Evolutionary conservation across 805 yeast species (phyloP).

Genomic region (Diddensiella caesifluorescens): DNA sequence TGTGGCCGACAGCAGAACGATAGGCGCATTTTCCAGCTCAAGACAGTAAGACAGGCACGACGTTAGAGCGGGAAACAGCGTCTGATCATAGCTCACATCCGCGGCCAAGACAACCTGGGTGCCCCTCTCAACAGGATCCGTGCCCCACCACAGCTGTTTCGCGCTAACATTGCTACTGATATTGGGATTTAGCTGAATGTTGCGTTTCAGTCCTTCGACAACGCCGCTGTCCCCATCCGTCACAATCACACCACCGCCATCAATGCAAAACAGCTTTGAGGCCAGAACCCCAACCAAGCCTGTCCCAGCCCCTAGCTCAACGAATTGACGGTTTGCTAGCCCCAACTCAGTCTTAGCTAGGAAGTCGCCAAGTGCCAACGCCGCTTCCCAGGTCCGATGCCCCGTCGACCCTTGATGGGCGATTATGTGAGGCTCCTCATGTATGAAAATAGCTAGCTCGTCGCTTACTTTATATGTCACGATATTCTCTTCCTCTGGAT

Average conservation of each 20-base stretch:
- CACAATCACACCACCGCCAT: slow-evolving; percentile 33
- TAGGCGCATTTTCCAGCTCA: slow-evolving; percentile 13
- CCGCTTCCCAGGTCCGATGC: slow-evolving; percentile 90
- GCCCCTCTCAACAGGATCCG: slow-evolving; percentile 22
- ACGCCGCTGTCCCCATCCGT: slow-evolving; percentile 67
- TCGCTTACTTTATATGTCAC: slow-evolving; percentile 9
- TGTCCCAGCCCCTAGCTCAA: slow-evolving; percentile 89
- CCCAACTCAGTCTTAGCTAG: slow-evolving; percentile 24
- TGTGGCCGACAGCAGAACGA: slow-evolving; percentile 62
- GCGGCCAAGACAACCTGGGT: slow-evolving; percentile 64
- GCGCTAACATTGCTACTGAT: slow-evolving; percentile 2
- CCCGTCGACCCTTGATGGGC: slow-evolving; percentile 72
- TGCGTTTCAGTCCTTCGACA: slow-evolving; percentile 42
- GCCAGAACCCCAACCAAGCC: slow-evolving; percentile 61
- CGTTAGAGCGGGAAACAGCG: slow-evolving; percentile 52
- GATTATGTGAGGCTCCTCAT: slow-evolving; percentile 22
- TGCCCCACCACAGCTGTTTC: slow-evolving; percentile 20
- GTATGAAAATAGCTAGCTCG: not conserved
- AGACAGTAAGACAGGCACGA: slow-evolving; percentile 36
- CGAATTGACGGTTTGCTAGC: slow-evolving; percentile 25
- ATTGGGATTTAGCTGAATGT: slow-evolving; percentile 44
- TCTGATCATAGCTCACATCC: slow-evolving; percentile 79
- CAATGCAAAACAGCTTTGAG: slow-evolving; percentile 18
- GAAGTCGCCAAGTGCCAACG: slow-evolving; percentile 57
- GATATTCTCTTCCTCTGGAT: slow-evolving; percentile 1